These are phyloP conservation scores for Polysphondylium violaceum DNA, from an alignment of 78 protist genomes.

Conservation along the genomic window DNA sequence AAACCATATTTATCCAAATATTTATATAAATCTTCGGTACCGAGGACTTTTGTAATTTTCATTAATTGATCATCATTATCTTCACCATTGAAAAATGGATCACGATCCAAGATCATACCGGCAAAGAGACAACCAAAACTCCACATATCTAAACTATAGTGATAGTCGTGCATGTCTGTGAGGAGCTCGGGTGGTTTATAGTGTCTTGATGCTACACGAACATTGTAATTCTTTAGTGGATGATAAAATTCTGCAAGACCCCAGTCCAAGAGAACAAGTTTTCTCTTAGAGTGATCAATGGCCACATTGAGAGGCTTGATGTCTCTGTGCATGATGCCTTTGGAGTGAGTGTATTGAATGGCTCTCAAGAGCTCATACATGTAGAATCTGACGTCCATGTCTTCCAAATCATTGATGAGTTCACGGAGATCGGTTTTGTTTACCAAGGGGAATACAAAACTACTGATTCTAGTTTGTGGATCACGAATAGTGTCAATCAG, in stretches of 20 bases:
- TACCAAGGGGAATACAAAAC: slow-evolving; percentile 96
- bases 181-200: slow-evolving; percentile 99
- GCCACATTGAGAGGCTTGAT: slow-evolving; percentile 96
- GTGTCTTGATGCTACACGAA: slow-evolving; percentile 99
- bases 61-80: slow-evolving; percentile 99
- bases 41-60: slow-evolving; percentile 98
- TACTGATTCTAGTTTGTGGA: slow-evolving; percentile 92
- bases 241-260: slow-evolving; percentile 99
- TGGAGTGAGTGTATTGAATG: slow-evolving; percentile 71
- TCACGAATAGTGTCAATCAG: slow-evolving; percentile 97
- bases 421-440: slow-evolving; percentile 95
- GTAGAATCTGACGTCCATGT: slow-evolving; percentile 96
- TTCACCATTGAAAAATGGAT: slow-evolving; percentile 99
- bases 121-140: slow-evolving; percentile 98
- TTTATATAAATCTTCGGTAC: slow-evolving; percentile 94
- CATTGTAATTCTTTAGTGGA: slow-evolving; percentile 95
- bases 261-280: slow-evolving; percentile 98
- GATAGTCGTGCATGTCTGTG: slow-evolving; percentile 96
- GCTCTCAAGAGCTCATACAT: slow-evolving; percentile 96
- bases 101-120: slow-evolving; percentile 97
- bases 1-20: slow-evolving; percentile 96
- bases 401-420: slow-evolving; percentile 95
- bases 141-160: slow-evolving; percentile 99
- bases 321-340: slow-evolving; percentile 97
- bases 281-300: slow-evolving; percentile 96